A percentile compares a stretch with the other conserved stretches of the same genome.
phyloP scores from a whole-genome alignment of 2,329 filamentous ascomycete species.

The Seiridium cupressi region DNA sequence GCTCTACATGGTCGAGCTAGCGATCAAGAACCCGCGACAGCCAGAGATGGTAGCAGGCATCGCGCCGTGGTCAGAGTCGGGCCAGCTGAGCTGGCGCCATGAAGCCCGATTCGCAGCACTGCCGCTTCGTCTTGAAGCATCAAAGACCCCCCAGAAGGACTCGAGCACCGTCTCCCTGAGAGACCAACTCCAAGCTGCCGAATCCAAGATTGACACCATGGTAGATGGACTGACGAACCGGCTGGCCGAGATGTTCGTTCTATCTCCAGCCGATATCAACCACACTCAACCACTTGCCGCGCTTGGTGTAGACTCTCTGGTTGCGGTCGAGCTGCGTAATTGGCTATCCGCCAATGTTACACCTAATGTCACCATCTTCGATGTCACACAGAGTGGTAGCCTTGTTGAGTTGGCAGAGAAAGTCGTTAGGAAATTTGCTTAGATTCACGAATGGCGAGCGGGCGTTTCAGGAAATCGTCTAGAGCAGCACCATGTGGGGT shows the following conservation, averaged over 20 bases:
- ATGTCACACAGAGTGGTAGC: constrained; percentile 3
- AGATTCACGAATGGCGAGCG: neutral
- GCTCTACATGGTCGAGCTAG: neutral
- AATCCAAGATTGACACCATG: neutral
- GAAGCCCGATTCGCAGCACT: constrained; percentile 1
- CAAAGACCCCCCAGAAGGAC: neutral
- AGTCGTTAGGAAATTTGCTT: neutral
- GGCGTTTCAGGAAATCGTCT: neutral
- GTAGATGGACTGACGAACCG: neutral
- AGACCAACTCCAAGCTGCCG: neutral
- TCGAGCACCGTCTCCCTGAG: neutral
- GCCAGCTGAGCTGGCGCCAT: neutral
- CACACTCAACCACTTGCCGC: constrained; percentile 9
- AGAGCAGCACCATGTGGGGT: too few relatives aligned
- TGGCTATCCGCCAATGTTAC: constrained; percentile 5
- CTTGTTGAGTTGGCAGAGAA: constrained; percentile 3
- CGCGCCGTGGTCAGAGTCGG: neutral
- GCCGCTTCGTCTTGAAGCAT: neutral
- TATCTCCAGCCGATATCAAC: constrained; percentile 9
- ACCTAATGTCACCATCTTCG: constrained; percentile 1
- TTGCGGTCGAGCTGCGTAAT: constrained; percentile 5
- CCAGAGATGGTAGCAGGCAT: constrained; percentile 1
- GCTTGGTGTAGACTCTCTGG: constrained; percentile 5
- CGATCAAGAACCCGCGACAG: neutral
- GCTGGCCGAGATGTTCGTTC: constrained; percentile 4